Conservation (phyloP, 1,284 basidiomycete species). For the Rhodofomes roseus region DNA sequence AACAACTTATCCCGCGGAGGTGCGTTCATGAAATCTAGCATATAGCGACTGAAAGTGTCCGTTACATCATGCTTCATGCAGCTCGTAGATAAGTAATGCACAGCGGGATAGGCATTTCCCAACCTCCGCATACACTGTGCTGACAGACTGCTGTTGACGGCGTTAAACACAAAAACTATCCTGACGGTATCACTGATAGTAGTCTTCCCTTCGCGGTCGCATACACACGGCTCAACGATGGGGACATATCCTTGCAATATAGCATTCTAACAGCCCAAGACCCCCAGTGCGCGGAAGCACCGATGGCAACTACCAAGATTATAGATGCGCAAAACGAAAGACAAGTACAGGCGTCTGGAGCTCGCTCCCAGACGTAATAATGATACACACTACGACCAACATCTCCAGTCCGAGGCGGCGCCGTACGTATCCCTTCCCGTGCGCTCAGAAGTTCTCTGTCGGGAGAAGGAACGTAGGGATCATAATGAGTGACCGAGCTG, state of each 20-base stretch:
- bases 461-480: not conserved
- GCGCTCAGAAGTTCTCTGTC: conserved; percentile 32
- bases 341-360: conserved; percentile 5
- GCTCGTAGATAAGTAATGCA: too few relatives aligned
- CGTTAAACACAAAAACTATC: too few relatives aligned
- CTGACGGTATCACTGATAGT: not conserved
- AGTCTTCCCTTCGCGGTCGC: not conserved
- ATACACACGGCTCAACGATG: not conserved
- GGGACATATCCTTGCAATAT: not conserved
- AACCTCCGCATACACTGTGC: too few relatives aligned
- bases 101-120: too few relatives aligned
- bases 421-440: not conserved
- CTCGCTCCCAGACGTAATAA: conserved; percentile 2
- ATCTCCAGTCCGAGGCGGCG: not conserved
- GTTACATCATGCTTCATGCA: too few relatives aligned
- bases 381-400: not conserved
- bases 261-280: not conserved
- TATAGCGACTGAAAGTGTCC: too few relatives aligned
- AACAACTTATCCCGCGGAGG: too few relatives aligned
- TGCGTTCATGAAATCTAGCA: too few relatives aligned
- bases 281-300: not conserved
- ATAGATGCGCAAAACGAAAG: conserved; percentile 3
- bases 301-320: conserved; percentile 1
- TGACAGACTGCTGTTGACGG: too few relatives aligned
- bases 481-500: not conserved